Evolutionary conservation across 345 rosid species (phyloP), one percentile per base, ranked within the genome.

Genomic region (Syzygium aqueum): DNA sequence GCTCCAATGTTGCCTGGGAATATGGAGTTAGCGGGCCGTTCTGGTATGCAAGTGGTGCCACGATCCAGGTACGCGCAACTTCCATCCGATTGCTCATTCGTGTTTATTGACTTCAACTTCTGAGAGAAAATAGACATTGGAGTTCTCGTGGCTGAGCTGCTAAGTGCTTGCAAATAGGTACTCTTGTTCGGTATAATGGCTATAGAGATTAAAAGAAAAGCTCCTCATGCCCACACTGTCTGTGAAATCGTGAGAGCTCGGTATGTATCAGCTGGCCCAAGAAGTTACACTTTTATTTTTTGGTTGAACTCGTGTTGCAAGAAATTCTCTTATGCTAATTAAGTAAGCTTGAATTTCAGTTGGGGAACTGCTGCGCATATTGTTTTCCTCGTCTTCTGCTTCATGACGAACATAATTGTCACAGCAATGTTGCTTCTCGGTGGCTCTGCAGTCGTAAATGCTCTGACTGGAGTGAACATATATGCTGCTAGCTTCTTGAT

Each of bases 41-140:
- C 88, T 97, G 99, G 99, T 97, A 97, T 84, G 98, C 98, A 27
- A 95, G 99, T 85, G 99, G 99, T 46, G 99, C 98, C 61, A 94
- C 99, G 7, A 92, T 97, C 88, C 99, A 97, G 98, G 99, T 84
- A 25, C 8, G 0, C 49, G 7, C 93, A 93, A 43, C 89, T 59
- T 50, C 30, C 77, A 37, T 73, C 49, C 2, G 27, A 73, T 19
- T 73, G 80, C 80, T 73, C 49, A 5, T 73, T 33, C 2, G 12
- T 73, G 80, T 67, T 37, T 4, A 1, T 9, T 17, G 80, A 37
- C 80, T 22, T 37, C 10, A 73, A 73, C 25, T 73, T 73, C 46
- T 13, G 5, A 19, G 23, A 73, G 80, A 33, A 73, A 73, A 0
- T 33, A 0, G 25, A 33, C 49, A 8, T 21, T 73, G 25, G 25